Percentiles rank a stretch among this genome's conserved stretches.
Evolutionary conservation across 139 green algal species (phyloP).

Genomic region (Edaphochlamys debaryana): DNA sequence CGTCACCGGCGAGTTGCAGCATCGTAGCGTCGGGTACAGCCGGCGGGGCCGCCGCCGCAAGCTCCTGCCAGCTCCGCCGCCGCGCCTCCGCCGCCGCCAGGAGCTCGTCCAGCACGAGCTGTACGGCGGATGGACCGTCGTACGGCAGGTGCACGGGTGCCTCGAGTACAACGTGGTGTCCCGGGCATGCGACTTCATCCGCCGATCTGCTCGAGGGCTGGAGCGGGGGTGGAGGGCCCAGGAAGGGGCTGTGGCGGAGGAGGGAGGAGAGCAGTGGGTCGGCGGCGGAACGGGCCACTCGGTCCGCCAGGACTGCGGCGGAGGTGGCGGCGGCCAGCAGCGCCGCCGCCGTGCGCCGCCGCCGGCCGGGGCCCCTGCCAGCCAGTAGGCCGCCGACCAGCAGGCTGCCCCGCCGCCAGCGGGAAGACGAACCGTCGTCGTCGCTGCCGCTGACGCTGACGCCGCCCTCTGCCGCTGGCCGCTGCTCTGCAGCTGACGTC

Average conservation of each 20-base stretch:
- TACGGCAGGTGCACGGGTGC: neutral
- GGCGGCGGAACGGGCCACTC: neutral
- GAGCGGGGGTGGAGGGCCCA: neutral
- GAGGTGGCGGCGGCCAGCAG: slow-evolving; percentile 3
- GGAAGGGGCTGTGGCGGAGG: neutral
- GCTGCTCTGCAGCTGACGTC: no score
- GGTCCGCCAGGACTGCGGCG: neutral
- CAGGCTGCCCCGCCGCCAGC: no score
- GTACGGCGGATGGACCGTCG: neutral
- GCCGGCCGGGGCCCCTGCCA: no score
- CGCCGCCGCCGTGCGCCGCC: no score
- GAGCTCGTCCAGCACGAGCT: neutral
- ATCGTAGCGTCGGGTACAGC: no score
- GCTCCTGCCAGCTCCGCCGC: neutral
- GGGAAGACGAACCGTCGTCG: no score
- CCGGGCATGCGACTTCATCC: neutral
- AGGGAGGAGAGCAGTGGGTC: neutral
- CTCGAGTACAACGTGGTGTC: slow-evolving; percentile 7
- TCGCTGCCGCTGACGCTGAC: no score
- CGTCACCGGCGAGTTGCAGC: neutral
- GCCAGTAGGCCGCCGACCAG: no score
- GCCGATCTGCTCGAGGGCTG: no score
- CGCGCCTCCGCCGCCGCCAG: neutral
- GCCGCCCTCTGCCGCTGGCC: no score
- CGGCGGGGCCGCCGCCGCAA: neutral